phyloP scores from a whole-genome alignment of 345 rosid genomes.

The Leavenworthia alabamica region DNA sequence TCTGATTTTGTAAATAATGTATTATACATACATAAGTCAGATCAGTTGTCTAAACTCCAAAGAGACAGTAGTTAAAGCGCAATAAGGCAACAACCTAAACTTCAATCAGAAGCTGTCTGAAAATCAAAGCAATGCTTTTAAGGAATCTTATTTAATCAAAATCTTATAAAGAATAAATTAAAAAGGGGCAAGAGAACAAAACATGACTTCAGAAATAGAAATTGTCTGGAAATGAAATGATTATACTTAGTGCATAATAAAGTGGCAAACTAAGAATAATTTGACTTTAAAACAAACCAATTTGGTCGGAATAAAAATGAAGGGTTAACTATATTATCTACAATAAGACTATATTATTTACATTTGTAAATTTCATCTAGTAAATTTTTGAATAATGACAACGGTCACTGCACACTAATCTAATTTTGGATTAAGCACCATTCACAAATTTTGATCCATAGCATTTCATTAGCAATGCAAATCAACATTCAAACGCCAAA shows the following conservation, averaged over 20 bases:
- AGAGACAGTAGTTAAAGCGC: constrained; percentile 23
- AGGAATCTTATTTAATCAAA: too few relatives aligned
- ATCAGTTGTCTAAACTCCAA: constrained; percentile 9
- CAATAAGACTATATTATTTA: background rate
- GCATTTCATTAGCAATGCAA: background rate
- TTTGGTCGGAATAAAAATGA: background rate
- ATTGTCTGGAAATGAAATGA: too few relatives aligned
- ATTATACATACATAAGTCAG: too few relatives aligned
- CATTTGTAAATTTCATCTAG: too few relatives aligned
- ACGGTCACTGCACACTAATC: background rate
- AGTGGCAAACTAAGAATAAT: constrained; percentile 6
- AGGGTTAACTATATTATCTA: background rate
- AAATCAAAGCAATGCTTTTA: too few relatives aligned
- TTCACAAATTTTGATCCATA: background rate
- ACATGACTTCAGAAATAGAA: too few relatives aligned
- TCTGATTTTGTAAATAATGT: background rate
- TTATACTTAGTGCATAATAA: constrained; percentile 16
- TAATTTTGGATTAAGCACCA: background rate
- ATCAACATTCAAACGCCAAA: background rate
- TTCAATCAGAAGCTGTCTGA: too few relatives aligned
- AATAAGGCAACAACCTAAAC: constrained; percentile 33
- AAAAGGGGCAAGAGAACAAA: too few relatives aligned
- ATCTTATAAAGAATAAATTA: too few relatives aligned
- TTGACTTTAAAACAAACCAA: background rate
- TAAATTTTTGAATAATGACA: background rate